phyloP scores from a whole-genome alignment of 2,329 filamentous ascomycete genomes.

The Hypoxylon sp. region DNA sequence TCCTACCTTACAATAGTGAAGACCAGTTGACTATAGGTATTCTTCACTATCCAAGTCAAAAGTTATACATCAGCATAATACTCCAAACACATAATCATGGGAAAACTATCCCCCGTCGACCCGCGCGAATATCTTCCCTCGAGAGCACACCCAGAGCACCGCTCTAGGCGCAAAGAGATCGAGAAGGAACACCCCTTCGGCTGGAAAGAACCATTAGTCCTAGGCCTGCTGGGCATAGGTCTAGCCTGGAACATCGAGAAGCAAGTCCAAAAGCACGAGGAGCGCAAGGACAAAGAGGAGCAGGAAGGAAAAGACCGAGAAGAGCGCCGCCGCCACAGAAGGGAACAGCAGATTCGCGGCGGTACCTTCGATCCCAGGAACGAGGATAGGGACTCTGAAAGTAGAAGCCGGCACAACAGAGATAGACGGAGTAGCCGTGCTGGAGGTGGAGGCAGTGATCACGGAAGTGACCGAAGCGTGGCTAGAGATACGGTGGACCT shows the following conservation, averaged over 20 bases:
- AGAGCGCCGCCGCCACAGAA: conserved; percentile 34
- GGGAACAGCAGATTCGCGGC: conserved; percentile 31
- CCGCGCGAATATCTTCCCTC: conserved; percentile 50
- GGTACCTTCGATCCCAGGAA: conserved; percentile 17
- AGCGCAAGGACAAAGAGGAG: conserved; percentile 50
- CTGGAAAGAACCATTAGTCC: conserved; percentile 54
- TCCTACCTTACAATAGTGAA: background rate
- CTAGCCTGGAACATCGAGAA: conserved; percentile 60
- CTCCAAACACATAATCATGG: conserved; percentile 15
- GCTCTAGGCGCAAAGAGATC: conserved; percentile 55
- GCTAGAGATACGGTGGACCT: conserved; percentile 27
- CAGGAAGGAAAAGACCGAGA: conserved; percentile 43
- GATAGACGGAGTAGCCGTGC: conserved; percentile 6
- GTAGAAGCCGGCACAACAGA: background rate
- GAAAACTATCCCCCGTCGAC: conserved; percentile 35
- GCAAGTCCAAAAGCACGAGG: conserved; percentile 53
- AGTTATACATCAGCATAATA: background rate
- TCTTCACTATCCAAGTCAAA: background rate
- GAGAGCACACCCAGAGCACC: conserved; percentile 56
- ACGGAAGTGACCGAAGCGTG: conserved; percentile 26
- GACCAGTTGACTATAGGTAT: background rate
- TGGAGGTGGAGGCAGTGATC: background rate
- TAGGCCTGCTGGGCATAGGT: conserved; percentile 53
- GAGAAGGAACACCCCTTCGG: conserved; percentile 59
- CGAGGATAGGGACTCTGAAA: conserved; percentile 2